Conservation (phyloP, 1,139 yeast genomes). For the Yamadazyma aaseri region DNA sequence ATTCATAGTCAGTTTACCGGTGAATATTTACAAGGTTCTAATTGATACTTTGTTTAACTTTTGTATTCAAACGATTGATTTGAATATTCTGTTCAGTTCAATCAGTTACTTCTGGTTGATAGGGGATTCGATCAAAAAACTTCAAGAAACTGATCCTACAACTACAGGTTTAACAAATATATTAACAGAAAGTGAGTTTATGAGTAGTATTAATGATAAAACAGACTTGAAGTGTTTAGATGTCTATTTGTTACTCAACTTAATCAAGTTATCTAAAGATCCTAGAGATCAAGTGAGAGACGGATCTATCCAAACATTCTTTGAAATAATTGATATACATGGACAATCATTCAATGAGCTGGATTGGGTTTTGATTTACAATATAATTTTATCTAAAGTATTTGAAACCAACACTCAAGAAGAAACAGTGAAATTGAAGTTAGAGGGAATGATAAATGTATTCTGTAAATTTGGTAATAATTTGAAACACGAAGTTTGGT, state of each 20-base stretch:
- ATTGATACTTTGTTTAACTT: conserved; percentile 73
- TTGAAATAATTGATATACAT: conserved; percentile 79
- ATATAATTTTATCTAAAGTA: conserved; percentile 44
- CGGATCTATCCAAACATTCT: conserved; percentile 85
- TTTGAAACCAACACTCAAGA: conserved; percentile 43
- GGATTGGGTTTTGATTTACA: conserved; percentile 56
- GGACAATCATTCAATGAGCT: conserved; percentile 48
- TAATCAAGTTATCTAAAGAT: conserved; percentile 65
- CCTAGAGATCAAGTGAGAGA: conserved; percentile 77
- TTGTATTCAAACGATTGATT: conserved; percentile 65
- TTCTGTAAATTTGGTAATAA: conserved; percentile 35
- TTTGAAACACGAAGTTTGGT: conserved; percentile 43
- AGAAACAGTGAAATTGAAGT: conserved; percentile 55
- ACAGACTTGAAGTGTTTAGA: conserved; percentile 40
- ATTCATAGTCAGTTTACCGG: conserved; percentile 69
- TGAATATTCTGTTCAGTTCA: conserved; percentile 86
- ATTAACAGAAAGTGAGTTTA: conserved; percentile 13
- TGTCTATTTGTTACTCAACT: conserved; percentile 59
- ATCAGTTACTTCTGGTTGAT: conserved; percentile 90
- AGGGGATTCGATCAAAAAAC: conserved; percentile 64
- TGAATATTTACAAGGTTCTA: conserved; percentile 55
- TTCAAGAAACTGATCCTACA: conserved; percentile 12
- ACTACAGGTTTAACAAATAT: not conserved
- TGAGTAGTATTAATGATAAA: conserved; percentile 9
- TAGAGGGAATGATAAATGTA: conserved; percentile 58